phyloP scores from a whole-genome alignment of 257 asterid genomes.

The Ballota nigra region DNA sequence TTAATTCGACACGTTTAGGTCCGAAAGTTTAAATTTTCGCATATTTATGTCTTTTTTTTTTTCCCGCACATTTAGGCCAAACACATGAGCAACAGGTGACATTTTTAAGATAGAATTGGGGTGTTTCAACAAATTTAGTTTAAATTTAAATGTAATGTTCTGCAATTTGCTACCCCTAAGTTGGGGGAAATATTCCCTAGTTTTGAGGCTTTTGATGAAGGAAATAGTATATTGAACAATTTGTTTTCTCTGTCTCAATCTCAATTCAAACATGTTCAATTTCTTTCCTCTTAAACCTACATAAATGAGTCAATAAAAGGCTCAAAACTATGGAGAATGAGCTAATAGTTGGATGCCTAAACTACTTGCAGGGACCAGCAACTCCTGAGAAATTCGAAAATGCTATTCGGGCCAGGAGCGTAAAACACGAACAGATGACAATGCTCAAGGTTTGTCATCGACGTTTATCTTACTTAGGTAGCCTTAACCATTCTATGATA shows the following conservation, averaged over 20 bases:
- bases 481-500: background rate
- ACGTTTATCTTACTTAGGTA: background rate
- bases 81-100: no score
- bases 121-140: no score
- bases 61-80: no score
- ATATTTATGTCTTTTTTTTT: no score
- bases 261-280: background rate
- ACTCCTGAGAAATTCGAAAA: conserved; percentile 88
- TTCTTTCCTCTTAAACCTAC: background rate
- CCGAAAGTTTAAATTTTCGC: no score
- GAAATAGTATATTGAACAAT: background rate
- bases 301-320: no score
- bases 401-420: conserved; percentile 40
- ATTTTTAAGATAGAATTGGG: no score
- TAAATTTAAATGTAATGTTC: no score
- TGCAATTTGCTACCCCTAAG: no score
- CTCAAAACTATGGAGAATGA: no score
- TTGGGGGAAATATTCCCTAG: no score
- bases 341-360: background rate
- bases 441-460: conserved; percentile 48
- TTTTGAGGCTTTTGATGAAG: background rate
- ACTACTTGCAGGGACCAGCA: conserved; percentile 53
- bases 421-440: conserved; percentile 42
- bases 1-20: no score
- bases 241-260: background rate